phyloP scores from a whole-genome alignment of 1,139 yeast species.

The Pneumocystis carinii region DNA sequence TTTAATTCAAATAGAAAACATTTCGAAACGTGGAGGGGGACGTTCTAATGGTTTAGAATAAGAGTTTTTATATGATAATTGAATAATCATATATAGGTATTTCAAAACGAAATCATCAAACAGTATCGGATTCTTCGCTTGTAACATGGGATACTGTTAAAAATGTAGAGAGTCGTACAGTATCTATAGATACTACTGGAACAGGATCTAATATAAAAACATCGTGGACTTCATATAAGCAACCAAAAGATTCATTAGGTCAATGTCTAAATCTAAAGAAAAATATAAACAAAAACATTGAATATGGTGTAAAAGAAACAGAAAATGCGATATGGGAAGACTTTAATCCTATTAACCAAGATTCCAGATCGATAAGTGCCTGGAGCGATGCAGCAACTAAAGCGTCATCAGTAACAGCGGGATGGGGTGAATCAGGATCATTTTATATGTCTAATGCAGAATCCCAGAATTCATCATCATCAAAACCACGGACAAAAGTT shows the following conservation, averaged over 20 bases:
- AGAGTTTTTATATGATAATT: not conserved
- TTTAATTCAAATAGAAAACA: not conserved
- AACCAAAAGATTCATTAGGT: not conserved
- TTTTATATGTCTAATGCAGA: not conserved
- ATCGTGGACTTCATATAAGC: not conserved
- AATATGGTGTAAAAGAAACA: not conserved
- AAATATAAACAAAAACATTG: not conserved
- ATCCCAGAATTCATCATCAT: not conserved
- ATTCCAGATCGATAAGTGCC: conserved; percentile 2
- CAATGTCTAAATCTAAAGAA: not conserved
- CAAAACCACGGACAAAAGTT: not conserved
- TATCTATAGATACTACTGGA: not conserved
- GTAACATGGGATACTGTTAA: not conserved
- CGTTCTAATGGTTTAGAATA: not conserved
- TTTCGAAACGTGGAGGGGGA: not conserved
- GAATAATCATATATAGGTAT: not conserved
- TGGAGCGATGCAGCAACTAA: conserved; percentile 7
- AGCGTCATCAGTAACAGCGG: conserved; percentile 3
- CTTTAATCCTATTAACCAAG: not conserved
- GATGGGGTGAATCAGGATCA: not conserved
- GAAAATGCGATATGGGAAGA: not conserved
- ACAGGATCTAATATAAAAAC: not conserved
- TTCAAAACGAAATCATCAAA: not conserved
- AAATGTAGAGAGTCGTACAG: not conserved
- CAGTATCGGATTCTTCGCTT: not conserved